phyloP scores from a whole-genome alignment of 164 flowering plant genomes.

The Santalum album region DNA sequence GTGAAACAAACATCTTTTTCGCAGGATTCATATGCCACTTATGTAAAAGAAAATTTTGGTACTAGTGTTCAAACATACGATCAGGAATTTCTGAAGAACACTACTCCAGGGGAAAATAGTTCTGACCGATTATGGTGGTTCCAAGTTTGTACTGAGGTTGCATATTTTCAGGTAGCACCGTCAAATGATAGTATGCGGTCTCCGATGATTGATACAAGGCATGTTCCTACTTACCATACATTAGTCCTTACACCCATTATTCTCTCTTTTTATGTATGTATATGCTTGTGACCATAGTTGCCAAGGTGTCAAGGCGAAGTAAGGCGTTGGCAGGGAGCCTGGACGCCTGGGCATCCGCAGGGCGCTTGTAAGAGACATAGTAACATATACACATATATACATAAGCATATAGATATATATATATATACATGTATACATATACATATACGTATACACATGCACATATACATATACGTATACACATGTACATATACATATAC shows the following conservation, averaged over 20 bases:
- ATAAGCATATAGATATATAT: no score
- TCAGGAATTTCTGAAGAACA: slow-evolving; percentile 52
- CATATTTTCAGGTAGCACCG: slow-evolving; percentile 95
- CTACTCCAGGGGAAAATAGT: slow-evolving; percentile 30
- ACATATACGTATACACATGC: no score
- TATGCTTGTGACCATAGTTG: no score
- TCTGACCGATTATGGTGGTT: slow-evolving; percentile 90
- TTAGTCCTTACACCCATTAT: neutral
- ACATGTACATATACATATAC: no score
- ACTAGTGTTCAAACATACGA: slow-evolving; percentile 45
- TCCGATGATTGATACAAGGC: slow-evolving; percentile 62
- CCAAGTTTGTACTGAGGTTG: slow-evolving; percentile 98
- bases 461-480: no score
- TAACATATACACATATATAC: no score
- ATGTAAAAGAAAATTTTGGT: slow-evolving; percentile 57
- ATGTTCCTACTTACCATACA: slow-evolving; percentile 4
- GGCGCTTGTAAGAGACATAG: no score
- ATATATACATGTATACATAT: no score
- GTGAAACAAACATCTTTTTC: slow-evolving; percentile 7
- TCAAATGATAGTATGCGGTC: slow-evolving; percentile 85
- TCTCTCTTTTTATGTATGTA: no score
- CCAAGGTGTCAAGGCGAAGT: no score
- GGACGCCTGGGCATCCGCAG: no score
- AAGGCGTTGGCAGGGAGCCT: no score
- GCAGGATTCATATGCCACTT: slow-evolving; percentile 84